Conservation (phyloP, 2,329 filamentous ascomycete species). For the Pezicula radicicola region DNA sequence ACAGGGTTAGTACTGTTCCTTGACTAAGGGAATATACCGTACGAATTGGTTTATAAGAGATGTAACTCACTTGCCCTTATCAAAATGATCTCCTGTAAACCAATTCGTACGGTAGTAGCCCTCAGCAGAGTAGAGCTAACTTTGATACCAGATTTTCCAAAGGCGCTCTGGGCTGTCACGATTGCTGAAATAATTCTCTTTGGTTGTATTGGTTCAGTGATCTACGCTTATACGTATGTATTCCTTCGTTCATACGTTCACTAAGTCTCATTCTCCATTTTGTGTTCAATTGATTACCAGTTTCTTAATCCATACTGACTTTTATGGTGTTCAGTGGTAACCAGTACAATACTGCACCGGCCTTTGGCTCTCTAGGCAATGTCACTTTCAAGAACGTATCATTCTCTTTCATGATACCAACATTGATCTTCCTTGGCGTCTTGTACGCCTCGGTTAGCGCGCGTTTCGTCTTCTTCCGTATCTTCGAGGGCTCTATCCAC, state of each 20-base stretch:
- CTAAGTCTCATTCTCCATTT: no score
- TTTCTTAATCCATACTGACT: no score
- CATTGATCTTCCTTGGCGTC: slow-evolving; percentile 87
- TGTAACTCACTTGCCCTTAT: no score
- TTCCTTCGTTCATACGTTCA: no score
- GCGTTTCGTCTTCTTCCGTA: slow-evolving; percentile 87
- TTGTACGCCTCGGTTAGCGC: slow-evolving; percentile 88
- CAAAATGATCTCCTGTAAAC: no score
- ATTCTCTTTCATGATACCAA: slow-evolving; percentile 95
- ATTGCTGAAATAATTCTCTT: slow-evolving; percentile 86
- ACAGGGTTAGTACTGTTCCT: slow-evolving; percentile 1
- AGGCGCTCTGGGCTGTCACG: slow-evolving; percentile 87
- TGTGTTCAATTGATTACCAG: no score
- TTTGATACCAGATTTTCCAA: slow-evolving; percentile 71
- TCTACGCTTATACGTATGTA: slow-evolving; percentile 71
- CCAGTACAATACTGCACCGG: slow-evolving; percentile 83
- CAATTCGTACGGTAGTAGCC: no score
- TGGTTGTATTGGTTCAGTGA: slow-evolving; percentile 73
- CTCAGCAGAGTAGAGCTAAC: no score
- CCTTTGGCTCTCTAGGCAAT: slow-evolving; percentile 79
- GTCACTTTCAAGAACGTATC: slow-evolving; percentile 78
- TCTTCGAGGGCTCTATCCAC: slow-evolving; percentile 78
- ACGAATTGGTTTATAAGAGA: no score
- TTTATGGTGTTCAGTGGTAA: slow-evolving; percentile 48
- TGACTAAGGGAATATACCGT: no score